phyloP scores from a whole-genome alignment of 2,329 filamentous ascomycete species.

The Purpureocillium takamizusanense region DNA sequence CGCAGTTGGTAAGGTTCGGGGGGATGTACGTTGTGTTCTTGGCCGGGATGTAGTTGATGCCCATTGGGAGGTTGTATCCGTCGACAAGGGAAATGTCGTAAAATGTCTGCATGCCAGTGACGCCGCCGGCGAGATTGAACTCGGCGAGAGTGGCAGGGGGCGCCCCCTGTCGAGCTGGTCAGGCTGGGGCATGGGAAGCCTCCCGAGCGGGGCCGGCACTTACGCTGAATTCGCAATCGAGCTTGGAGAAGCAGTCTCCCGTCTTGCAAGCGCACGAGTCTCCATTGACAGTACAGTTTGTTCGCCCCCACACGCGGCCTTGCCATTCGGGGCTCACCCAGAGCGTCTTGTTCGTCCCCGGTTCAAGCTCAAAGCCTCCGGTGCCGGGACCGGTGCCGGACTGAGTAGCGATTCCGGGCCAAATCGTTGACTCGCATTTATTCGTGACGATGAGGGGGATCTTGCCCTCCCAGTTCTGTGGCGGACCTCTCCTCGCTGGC shows the following conservation, averaged over 20 bases:
- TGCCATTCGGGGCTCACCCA: conserved; percentile 68
- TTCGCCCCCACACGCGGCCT: conserved; percentile 73
- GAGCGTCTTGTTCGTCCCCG: conserved; percentile 49
- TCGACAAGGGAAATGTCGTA: conserved; percentile 83
- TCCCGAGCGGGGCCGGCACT: conserved; percentile 17
- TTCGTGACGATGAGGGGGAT: conserved; percentile 63
- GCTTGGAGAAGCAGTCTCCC: conserved; percentile 64
- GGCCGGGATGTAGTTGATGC: conserved; percentile 50
- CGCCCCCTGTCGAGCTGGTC: conserved; percentile 45
- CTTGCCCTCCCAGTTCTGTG: conserved; percentile 24
- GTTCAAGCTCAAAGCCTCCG: conserved; percentile 58
- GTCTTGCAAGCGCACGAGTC: conserved; percentile 62
- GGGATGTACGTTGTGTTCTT: conserved; percentile 58
- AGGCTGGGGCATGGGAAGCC: background rate
- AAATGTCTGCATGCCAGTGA: conserved; percentile 55
- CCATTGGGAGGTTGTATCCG: conserved; percentile 72
- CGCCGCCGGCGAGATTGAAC: conserved; percentile 64
- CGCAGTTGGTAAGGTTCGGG: conserved; percentile 66
- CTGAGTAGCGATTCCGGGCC: conserved; percentile 69
- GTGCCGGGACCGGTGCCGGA: conserved; percentile 57
- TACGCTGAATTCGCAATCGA: conserved; percentile 63
- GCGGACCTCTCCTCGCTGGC: conserved; percentile 19
- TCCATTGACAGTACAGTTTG: conserved; percentile 69
- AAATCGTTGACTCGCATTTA: conserved; percentile 61
- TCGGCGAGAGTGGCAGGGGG: conserved; percentile 71